Evolutionary conservation across 1,284 basidiomycete species (phyloP), one percentile per base, ranked within the genome.

Genomic region (Xanthoconium separans): DNA sequence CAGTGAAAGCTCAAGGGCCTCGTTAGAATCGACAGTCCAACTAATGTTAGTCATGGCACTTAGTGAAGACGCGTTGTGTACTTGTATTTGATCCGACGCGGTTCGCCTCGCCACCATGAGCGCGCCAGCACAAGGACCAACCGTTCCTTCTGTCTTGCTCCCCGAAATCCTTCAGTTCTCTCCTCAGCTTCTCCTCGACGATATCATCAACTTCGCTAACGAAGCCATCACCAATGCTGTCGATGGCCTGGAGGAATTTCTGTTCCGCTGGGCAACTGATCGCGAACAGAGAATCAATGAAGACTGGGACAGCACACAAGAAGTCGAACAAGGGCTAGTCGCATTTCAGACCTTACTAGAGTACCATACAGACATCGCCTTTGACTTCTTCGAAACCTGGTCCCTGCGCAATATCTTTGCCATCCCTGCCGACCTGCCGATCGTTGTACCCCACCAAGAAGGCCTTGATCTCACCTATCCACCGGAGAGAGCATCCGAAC

Each of bases 331-430:
- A 65, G 87, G 87, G 6, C 71, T 91, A 2, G 86, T 89, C 44
- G 79, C 87, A 31, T 90, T 91, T 61, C 85, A 89, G 63, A 91
- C 88, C 0, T 75, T 91, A 37, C 75, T 91, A 22, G 87, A 91
- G 62, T 82, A 83, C 49, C 88, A 91, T 59, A 87, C 86, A 41
- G 88, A 91, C 63, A 78, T 89, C 47, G 88, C 88, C 2, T 89
- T 91, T 57, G 88, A 91, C 67, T 87, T 87, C 66, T 87, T 91
- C 61, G 89, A 91, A 70, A 83, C 83, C 1, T 91, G 89, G 88
- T 83, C 82, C 10, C 65, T 89, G 63, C 75, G 89, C 31, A 91
- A 91, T 65, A 88, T 90, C 56, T 91, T 91, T 64, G 78, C 81
- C 42, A 75, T 91, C 16, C 81, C 83, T 2, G 75, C 78, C 2